These are phyloP conservation scores for Cyclotella atomus DNA, from an alignment of 108 stramenopile genomes.

Conservation along the genomic window DNA sequence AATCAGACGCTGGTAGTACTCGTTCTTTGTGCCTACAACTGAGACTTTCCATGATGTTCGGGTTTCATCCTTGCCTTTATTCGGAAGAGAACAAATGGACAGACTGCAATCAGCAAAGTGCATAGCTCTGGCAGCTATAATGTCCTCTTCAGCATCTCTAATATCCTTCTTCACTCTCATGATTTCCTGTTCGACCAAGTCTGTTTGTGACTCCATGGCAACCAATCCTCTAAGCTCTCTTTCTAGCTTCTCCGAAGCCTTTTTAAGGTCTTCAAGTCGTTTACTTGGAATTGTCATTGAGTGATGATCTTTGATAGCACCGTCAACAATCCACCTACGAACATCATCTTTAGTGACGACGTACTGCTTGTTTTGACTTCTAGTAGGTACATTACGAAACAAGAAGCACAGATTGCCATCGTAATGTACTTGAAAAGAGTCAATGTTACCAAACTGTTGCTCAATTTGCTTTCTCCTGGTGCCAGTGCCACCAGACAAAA, in stretches of 20 bases:
- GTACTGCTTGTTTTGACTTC: constrained; percentile 8
- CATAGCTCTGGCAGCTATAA: constrained; percentile 4
- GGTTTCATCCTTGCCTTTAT: background rate
- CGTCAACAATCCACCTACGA: constrained; percentile 24
- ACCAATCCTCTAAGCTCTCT: constrained; percentile 7
- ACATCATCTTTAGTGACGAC: constrained; percentile 16
- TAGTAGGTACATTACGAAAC: constrained; percentile 16
- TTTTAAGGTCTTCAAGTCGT: constrained; percentile 5
- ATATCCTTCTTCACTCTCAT: background rate
- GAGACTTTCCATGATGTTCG: background rate
- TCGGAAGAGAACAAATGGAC: background rate
- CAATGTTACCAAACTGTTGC: background rate
- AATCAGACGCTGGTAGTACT: constrained; percentile 29
- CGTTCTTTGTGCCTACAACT: constrained; percentile 8
- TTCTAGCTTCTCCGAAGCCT: constrained; percentile 15
- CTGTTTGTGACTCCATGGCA: background rate
- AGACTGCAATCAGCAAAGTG: constrained; percentile 24
- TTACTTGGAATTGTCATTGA: constrained; percentile 6
- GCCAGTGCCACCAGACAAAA: background rate
- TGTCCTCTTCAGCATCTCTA: background rate
- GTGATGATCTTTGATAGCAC: background rate
- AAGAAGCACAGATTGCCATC: constrained; percentile 21
- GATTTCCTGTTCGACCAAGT: constrained; percentile 6
- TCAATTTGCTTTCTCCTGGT: background rate
- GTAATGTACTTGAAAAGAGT: constrained; percentile 14